These are phyloP conservation scores for Rosa chinensis DNA, from an alignment of 306 rosid species.

Conservation along the genomic window DNA sequence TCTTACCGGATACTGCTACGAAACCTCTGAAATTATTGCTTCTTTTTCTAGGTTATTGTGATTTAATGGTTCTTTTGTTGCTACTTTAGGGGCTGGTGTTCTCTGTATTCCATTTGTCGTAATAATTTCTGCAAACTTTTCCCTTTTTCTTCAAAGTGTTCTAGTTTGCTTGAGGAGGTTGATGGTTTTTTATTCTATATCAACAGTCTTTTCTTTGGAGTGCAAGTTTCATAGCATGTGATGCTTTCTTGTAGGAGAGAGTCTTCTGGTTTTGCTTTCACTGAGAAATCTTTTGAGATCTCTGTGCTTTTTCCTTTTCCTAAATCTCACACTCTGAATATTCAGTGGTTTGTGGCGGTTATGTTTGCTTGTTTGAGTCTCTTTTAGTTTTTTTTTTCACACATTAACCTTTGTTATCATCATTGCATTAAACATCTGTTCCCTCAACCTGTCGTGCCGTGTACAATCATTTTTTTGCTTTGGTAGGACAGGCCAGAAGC, in stretches of 20 bases:
- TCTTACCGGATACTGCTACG: neutral
- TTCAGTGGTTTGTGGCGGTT: slow-evolving; percentile 25
- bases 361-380: slow-evolving; percentile 18
- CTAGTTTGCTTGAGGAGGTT: slow-evolving; percentile 55
- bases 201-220: slow-evolving; percentile 31
- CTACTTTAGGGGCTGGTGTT: neutral
- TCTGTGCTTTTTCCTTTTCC: slow-evolving; percentile 27
- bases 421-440: neutral
- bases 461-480: neutral
- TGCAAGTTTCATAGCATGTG: slow-evolving; percentile 49
- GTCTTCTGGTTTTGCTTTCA: slow-evolving; percentile 39
- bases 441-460: neutral
- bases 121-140: slow-evolving; percentile 6
- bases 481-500: neutral
- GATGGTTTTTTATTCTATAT: slow-evolving; percentile 47
- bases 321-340: slow-evolving; percentile 17
- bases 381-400: neutral
- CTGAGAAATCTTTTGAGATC: slow-evolving; percentile 30
- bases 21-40: neutral
- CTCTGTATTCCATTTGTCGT: slow-evolving; percentile 9
- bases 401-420: neutral
- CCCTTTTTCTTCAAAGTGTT: slow-evolving; percentile 34
- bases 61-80: neutral
- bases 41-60: slow-evolving; percentile 21
- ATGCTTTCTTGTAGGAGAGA: slow-evolving; percentile 71